Percentiles rank a stretch among this genome's conserved stretches.
Evolutionary conservation across 805 yeast genomes (phyloP).

Genomic region (Candida palmyrensis): DNA sequence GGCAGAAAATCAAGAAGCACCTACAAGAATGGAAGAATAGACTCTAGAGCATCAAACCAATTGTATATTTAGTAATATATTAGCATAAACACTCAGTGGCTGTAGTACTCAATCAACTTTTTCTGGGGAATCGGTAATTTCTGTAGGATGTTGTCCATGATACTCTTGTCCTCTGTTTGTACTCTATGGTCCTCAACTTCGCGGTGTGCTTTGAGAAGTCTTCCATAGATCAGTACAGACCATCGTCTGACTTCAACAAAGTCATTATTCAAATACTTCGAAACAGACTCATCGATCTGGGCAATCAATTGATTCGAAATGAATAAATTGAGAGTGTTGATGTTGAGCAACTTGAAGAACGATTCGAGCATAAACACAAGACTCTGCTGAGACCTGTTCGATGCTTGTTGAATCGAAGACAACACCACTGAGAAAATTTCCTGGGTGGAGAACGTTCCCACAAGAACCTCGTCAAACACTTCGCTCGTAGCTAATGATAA

Average conservation of each 20-base stretch:
- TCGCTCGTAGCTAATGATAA: constrained; percentile 22
- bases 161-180: constrained; percentile 4
- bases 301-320: constrained; percentile 14
- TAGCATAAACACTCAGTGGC: no score
- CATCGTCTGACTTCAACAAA: constrained; percentile 33
- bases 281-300: constrained; percentile 25
- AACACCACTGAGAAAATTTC: constrained; percentile 14
- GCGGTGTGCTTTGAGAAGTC: constrained; percentile 17
- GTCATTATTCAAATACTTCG: constrained; percentile 20
- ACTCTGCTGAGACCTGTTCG: neutral
- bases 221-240: constrained; percentile 36
- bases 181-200: constrained; percentile 16
- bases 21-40: no score
- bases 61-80: no score
- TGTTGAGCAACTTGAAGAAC: constrained; percentile 19
- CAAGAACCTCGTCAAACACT: constrained; percentile 24
- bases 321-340: constrained; percentile 12
- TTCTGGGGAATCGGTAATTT: constrained; percentile 38
- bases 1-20: constrained; percentile 6
- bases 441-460: constrained; percentile 19
- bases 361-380: constrained; percentile 19
- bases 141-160: constrained; percentile 25
- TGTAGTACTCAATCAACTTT: constrained; percentile 44
- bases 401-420: constrained; percentile 10
- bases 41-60: no score